Evolutionary conservation across 495 filamentous ascomycete genomes (phyloP).

Genomic region (Cryomyces antarcticus): DNA sequence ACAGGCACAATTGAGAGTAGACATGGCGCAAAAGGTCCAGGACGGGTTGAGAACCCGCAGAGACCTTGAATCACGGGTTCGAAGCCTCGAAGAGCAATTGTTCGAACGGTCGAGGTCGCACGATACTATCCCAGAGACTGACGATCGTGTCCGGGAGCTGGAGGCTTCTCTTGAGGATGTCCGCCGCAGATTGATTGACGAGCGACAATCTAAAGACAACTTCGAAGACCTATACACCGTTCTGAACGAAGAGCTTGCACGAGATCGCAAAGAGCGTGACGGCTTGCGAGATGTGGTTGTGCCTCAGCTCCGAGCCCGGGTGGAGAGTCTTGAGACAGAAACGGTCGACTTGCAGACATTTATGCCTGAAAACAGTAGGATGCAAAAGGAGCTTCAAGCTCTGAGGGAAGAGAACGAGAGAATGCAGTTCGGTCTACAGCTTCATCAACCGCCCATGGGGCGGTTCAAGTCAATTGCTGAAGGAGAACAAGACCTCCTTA

Average conservation of each 20-base stretch:
- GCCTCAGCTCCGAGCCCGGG: constrained; percentile 44
- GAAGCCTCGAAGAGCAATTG: constrained; percentile 56
- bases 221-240: constrained; percentile 80
- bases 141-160: constrained; percentile 46
- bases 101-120: constrained; percentile 30
- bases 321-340: constrained; percentile 60
- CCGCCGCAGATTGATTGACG: constrained; percentile 61
- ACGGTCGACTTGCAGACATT: constrained; percentile 44
- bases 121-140: constrained; percentile 24
- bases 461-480: constrained; percentile 45
- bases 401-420: constrained; percentile 33
- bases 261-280: constrained; percentile 71
- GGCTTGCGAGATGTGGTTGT: constrained; percentile 76
- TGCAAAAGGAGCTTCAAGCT: constrained; percentile 60
- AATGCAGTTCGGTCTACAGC: not conserved
- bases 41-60: constrained; percentile 60
- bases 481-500: constrained; percentile 21
- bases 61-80: constrained; percentile 61
- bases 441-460: constrained; percentile 18
- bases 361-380: constrained; percentile 51
- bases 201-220: constrained; percentile 75
- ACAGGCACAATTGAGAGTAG: constrained; percentile 66
- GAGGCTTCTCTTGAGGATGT: constrained; percentile 64
- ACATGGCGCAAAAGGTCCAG: constrained; percentile 62
- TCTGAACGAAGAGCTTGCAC: constrained; percentile 61